Conservation (phyloP, 768 basidiomycete species). For the Boletus eberwhitei region DNA sequence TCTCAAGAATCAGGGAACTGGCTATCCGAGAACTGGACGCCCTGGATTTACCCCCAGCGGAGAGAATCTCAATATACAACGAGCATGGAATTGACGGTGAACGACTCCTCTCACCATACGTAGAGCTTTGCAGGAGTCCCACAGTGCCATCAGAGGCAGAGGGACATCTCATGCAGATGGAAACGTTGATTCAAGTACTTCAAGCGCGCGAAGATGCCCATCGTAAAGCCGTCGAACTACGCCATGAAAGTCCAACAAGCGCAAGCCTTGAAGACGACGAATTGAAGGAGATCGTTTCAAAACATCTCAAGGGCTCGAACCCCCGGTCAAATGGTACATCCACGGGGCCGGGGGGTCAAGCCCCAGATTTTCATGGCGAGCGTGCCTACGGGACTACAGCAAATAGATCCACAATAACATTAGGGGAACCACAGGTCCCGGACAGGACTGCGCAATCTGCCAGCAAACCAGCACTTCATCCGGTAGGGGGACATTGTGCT, state of each 20-base stretch:
- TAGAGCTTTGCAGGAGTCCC: constrained; percentile 50
- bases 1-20: constrained; percentile 46
- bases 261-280: constrained; percentile 29
- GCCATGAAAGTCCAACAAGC: constrained; percentile 32
- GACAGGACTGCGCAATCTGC: neutral
- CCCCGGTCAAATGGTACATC: constrained; percentile 8
- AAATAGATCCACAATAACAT: neutral
- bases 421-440: constrained; percentile 13
- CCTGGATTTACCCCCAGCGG: constrained; percentile 43
- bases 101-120: constrained; percentile 51
- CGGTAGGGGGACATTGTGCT: constrained; percentile 2
- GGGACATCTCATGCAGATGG: constrained; percentile 50
- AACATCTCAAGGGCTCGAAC: constrained; percentile 30
- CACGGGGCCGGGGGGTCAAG: constrained; percentile 20
- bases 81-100: constrained; percentile 46
- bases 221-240: constrained; percentile 34
- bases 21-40: constrained; percentile 56
- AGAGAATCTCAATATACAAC: constrained; percentile 58
- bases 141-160: constrained; percentile 52
- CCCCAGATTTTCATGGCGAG: constrained; percentile 5
- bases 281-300: constrained; percentile 32
- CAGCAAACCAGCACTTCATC: neutral
- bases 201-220: constrained; percentile 49
- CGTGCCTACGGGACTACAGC: neutral
- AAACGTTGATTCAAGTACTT: constrained; percentile 51